Conservation (phyloP, 2,329 filamentous ascomycete species). For the Cadophora gregata region DNA sequence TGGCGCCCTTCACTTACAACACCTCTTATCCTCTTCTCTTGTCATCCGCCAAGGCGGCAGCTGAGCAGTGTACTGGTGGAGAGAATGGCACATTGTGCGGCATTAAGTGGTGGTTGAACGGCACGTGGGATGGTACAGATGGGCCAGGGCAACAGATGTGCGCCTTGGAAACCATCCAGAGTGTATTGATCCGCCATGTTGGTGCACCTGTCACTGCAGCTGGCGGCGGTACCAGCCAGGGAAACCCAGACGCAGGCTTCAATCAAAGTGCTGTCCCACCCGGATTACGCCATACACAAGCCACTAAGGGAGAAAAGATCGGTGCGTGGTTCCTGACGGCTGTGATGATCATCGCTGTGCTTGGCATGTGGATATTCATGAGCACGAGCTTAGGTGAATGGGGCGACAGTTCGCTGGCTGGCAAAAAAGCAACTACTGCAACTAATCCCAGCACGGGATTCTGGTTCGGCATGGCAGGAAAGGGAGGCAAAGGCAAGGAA, state of each 20-base stretch:
- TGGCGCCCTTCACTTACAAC: constrained; percentile 64
- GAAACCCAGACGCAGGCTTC: constrained; percentile 41
- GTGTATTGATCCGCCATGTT: constrained; percentile 57
- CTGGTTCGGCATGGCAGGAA: neutral
- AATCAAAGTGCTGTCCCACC: constrained; percentile 23
- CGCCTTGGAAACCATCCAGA: constrained; percentile 68
- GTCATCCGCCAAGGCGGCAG: constrained; percentile 62
- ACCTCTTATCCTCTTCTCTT: constrained; percentile 59
- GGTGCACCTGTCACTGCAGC: constrained; percentile 51
- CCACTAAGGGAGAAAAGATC: constrained; percentile 46
- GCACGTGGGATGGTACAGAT: constrained; percentile 61
- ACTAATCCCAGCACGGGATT: neutral
- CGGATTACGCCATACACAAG: constrained; percentile 22
- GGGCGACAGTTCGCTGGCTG: constrained; percentile 19
- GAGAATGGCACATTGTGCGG: constrained; percentile 63
- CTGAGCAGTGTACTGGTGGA: constrained; percentile 63
- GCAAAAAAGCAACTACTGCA: constrained; percentile 1
- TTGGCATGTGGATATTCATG: constrained; percentile 31
- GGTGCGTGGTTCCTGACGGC: constrained; percentile 52
- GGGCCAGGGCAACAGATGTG: constrained; percentile 76
- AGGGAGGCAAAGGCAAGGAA: constrained; percentile 18
- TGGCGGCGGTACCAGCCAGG: constrained; percentile 63
- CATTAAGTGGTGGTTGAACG: constrained; percentile 61
- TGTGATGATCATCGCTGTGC: constrained; percentile 29
- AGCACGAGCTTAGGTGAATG: constrained; percentile 18